Percentiles rank a stretch among this genome's conserved stretches.
These are phyloP conservation scores for Panellus pusillus DNA, from an alignment of 768 basidiomycete species.

Conservation along the genomic window DNA sequence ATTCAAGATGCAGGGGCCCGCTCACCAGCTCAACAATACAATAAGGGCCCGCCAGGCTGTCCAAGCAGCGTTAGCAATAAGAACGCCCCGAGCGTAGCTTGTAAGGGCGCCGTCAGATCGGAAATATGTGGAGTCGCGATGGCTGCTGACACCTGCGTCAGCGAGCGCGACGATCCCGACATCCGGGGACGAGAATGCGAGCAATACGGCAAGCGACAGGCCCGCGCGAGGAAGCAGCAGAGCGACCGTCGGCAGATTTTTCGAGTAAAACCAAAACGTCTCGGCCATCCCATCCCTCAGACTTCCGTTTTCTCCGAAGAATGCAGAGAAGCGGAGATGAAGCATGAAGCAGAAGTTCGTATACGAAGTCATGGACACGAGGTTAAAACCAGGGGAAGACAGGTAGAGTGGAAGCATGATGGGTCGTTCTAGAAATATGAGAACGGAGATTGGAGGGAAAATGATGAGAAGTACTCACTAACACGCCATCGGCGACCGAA, in stretches of 20 bases:
- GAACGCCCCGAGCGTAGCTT: constrained; percentile 72
- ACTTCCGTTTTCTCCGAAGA: constrained; percentile 50
- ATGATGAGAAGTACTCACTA: constrained; percentile 53
- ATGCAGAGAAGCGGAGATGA: constrained; percentile 73
- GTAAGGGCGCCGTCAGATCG: constrained; percentile 65
- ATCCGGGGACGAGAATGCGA: constrained; percentile 57
- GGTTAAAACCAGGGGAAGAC: constrained; percentile 74
- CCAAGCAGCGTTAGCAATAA: constrained; percentile 81
- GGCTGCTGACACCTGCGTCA: constrained; percentile 42
- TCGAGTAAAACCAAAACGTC: constrained; percentile 79
- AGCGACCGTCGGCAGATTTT: constrained; percentile 79
- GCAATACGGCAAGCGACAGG: constrained; percentile 68
- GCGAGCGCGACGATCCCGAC: constrained; percentile 46
- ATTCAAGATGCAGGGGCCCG: background rate
- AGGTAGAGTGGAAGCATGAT: constrained; percentile 81
- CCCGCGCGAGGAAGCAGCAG: constrained; percentile 85
- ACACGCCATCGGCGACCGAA: constrained; percentile 76
- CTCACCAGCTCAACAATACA: constrained; percentile 70
- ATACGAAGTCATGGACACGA: constrained; percentile 77
- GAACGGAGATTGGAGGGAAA: constrained; percentile 6
- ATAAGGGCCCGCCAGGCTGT: constrained; percentile 73
- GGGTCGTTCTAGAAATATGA: constrained; percentile 64
- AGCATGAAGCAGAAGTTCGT: constrained; percentile 83
- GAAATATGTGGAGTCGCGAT: constrained; percentile 79
- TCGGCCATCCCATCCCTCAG: constrained; percentile 71